Evolutionary conservation across 2,329 filamentous ascomycete genomes (phyloP).

Genomic region (Nigrograna mackinnonii): DNA sequence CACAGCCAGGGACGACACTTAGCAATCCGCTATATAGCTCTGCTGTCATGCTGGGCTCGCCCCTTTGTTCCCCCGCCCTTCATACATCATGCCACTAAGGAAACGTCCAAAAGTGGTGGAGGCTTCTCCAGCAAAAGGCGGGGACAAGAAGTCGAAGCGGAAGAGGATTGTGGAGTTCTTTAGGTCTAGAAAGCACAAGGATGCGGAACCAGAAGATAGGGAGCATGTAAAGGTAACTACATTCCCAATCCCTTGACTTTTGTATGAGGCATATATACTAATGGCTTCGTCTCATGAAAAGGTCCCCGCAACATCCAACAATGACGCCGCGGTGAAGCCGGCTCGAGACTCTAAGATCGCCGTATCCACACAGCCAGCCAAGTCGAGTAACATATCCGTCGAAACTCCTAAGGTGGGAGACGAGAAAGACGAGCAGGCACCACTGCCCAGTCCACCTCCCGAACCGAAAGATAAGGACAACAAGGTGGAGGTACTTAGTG

Average conservation of each 20-base stretch:
- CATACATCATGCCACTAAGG: slow-evolving; percentile 30
- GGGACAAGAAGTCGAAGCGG: slow-evolving; percentile 31
- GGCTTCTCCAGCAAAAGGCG: slow-evolving; percentile 14
- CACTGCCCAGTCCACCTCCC: slow-evolving; percentile 14
- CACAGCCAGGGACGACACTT: slow-evolving; percentile 20
- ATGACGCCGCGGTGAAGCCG: slow-evolving; percentile 7
- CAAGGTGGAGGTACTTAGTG: slow-evolving; percentile 28
- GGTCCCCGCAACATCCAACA: slow-evolving; percentile 9
- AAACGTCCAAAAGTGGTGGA: slow-evolving; percentile 13
- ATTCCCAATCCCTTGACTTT: slow-evolving; percentile 10
- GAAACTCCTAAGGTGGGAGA: slow-evolving; percentile 9
- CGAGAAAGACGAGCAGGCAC: slow-evolving; percentile 11
- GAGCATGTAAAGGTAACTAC: slow-evolving; percentile 19
- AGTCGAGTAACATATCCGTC: slow-evolving; percentile 15
- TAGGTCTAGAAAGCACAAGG: slow-evolving; percentile 26
- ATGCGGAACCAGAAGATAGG: slow-evolving; percentile 13
- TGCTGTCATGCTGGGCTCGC: slow-evolving; percentile 21
- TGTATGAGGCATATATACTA: slow-evolving; percentile 15
- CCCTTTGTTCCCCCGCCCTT: slow-evolving; percentile 6
- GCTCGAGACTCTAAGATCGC: slow-evolving; percentile 18
- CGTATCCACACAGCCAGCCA: slow-evolving; percentile 10
- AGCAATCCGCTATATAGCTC: slow-evolving; percentile 16
- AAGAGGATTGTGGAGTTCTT: slow-evolving; percentile 36
- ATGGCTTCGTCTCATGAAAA: slow-evolving; percentile 17
- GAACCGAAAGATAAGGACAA: slow-evolving; percentile 9